Conservation (phyloP, 2,329 filamentous ascomycete genomes). For the Colletotrichum scovillei region DNA sequence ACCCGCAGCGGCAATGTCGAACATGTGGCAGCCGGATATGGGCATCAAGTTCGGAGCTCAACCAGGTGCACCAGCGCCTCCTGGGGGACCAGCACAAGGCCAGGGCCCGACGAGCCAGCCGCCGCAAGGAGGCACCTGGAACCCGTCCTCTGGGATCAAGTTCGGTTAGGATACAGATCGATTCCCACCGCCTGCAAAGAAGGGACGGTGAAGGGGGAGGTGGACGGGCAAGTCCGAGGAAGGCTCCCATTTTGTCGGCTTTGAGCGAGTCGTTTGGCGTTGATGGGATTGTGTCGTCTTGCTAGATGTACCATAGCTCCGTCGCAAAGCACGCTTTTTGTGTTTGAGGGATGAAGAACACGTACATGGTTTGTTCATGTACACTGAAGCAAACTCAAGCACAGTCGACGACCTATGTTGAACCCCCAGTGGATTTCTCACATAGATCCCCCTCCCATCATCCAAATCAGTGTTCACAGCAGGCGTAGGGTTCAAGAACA, state of each 20-base stretch:
- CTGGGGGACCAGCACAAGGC: slow-evolving; percentile 38
- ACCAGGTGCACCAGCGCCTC: slow-evolving; percentile 40
- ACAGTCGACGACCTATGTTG: too few relatives aligned
- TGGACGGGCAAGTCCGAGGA: background rate
- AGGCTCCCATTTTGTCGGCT: background rate
- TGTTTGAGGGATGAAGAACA: background rate
- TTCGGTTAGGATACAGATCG: slow-evolving; percentile 54
- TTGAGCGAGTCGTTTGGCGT: slow-evolving; percentile 18
- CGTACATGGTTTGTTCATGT: background rate
- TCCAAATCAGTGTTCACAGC: too few relatives aligned
- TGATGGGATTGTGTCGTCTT: slow-evolving; percentile 13
- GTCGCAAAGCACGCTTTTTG: background rate
- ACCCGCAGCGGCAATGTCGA: slow-evolving; percentile 57
- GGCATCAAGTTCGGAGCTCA: slow-evolving; percentile 79
- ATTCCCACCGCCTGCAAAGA: slow-evolving; percentile 16
- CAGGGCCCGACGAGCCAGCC: slow-evolving; percentile 32
- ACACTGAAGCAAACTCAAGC: background rate
- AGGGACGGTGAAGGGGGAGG: background rate
- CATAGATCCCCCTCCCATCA: too few relatives aligned
- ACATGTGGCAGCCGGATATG: slow-evolving; percentile 83
- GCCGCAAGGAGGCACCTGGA: slow-evolving; percentile 62
- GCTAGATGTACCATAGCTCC: slow-evolving; percentile 23
- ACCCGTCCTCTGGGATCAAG: slow-evolving; percentile 67
- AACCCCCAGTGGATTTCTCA: too few relatives aligned
- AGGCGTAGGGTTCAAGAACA: too few relatives aligned